Percentiles rank a stretch among this genome's conserved stretches.
phyloP scores from a whole-genome alignment of 1,284 basidiomycete species.

The Trametes hirsuta region DNA sequence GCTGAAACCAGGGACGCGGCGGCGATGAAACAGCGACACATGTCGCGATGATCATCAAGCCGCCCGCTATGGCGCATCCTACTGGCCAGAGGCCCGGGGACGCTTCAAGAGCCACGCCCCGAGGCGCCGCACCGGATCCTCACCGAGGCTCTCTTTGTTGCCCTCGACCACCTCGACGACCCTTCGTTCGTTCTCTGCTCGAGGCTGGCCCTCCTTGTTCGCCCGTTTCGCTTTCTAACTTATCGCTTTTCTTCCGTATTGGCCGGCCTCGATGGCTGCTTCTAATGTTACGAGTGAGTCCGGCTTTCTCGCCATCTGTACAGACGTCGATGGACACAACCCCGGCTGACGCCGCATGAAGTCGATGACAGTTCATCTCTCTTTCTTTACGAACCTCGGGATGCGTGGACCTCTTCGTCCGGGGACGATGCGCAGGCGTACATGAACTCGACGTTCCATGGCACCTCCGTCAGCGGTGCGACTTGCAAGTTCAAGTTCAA shows the following conservation, averaged over 20 bases:
- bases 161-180: conserved; percentile 14
- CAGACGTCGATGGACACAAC: not conserved
- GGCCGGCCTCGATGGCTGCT: conserved; percentile 37
- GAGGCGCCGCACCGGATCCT: not conserved
- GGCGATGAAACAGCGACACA: conserved; percentile 5
- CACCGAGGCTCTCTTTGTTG: conserved; percentile 2
- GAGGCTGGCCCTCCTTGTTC: conserved; percentile 31
- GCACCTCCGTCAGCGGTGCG: conserved; percentile 29
- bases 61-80: not conserved
- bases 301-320: conserved; percentile 6
- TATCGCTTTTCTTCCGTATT: conserved; percentile 14
- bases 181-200: conserved; percentile 24
- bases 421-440: conserved; percentile 30
- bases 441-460: conserved; percentile 29
- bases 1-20: conserved; percentile 6
- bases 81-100: no score
- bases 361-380: conserved; percentile 39
- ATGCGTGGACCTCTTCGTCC: conserved; percentile 28
- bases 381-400: conserved; percentile 33
- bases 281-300: conserved; percentile 37
- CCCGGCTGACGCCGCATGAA: conserved; percentile 14
- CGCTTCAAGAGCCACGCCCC: not conserved
- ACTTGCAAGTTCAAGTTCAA: conserved; percentile 31
- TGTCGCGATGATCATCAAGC: conserved; percentile 12
- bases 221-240: conserved; percentile 21